Conservation (phyloP, 2,329 filamentous ascomycete genomes). For the Pseudocercospora crystallina region DNA sequence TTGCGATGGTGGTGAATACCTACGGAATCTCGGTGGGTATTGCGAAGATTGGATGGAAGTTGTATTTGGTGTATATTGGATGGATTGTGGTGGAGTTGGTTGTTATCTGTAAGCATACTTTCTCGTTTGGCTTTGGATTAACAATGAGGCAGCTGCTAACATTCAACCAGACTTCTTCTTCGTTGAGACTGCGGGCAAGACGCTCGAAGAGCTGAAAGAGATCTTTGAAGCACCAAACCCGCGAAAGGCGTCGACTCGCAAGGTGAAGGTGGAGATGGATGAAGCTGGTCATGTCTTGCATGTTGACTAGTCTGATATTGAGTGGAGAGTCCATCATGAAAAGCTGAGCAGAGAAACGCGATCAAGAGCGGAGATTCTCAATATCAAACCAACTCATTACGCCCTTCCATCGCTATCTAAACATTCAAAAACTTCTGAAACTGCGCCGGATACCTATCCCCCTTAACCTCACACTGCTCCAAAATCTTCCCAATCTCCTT, state of each 20-base stretch:
- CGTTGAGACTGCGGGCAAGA: conserved; percentile 38
- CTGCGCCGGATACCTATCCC: conserved; percentile 19
- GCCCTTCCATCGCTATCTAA: background rate
- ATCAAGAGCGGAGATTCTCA: too few species aligned
- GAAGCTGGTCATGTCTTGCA: conserved; percentile 26
- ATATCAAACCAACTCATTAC: too few species aligned
- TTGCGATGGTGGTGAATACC: conserved; percentile 45
- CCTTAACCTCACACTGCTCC: conserved; percentile 45
- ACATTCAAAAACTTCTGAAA: conserved; percentile 11
- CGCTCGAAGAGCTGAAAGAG: conserved; percentile 34
- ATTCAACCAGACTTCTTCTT: conserved; percentile 28
- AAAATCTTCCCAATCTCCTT: conserved; percentile 53
- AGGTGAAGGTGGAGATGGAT: conserved; percentile 30
- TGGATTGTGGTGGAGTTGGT: conserved; percentile 35
- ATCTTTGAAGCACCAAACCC: conserved; percentile 29
- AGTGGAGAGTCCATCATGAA: too few species aligned
- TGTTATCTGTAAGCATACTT: conserved; percentile 26
- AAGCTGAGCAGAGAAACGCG: too few species aligned
- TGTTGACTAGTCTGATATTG: conserved; percentile 7
- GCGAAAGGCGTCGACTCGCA: conserved; percentile 30
- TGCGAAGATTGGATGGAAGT: conserved; percentile 28
- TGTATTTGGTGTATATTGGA: conserved; percentile 30
- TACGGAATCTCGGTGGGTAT: conserved; percentile 31
- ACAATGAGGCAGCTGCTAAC: background rate
- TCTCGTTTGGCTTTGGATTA: background rate